A percentile compares a stretch with the other conserved stretches of the same genome.
Evolutionary conservation across 1,284 basidiomycete species (phyloP).

Genomic region (Apiotrichum domesticum): DNA sequence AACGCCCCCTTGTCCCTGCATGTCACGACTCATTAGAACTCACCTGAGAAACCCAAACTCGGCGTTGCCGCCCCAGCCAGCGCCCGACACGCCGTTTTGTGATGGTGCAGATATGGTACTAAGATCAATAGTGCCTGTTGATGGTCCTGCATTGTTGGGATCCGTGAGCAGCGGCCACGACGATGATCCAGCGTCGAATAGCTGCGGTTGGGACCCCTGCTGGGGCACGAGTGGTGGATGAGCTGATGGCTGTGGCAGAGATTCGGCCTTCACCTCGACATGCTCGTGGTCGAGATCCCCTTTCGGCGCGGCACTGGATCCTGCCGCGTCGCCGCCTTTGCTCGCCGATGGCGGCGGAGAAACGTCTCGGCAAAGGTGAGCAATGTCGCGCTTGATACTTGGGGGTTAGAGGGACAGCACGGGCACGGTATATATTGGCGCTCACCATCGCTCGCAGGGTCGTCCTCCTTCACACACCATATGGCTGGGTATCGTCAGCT

Average conservation of each 20-base stretch:
- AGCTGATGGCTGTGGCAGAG: background rate
- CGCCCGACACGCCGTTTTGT: background rate
- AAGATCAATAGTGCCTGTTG: constrained; percentile 6
- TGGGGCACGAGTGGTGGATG: background rate
- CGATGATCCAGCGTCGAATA: constrained; percentile 10
- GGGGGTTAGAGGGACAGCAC: background rate
- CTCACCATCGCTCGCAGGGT: constrained; percentile 83
- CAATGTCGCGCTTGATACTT: constrained; percentile 86
- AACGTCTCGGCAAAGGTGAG: constrained; percentile 83
- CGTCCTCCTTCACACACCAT: constrained; percentile 81
- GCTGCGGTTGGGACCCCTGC: background rate
- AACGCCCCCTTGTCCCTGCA: background rate
- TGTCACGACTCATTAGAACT: background rate
- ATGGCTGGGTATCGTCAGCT: constrained; percentile 32
- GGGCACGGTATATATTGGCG: constrained; percentile 14
- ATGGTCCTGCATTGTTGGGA: constrained; percentile 8
- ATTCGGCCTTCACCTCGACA: background rate
- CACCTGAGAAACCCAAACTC: constrained; percentile 18
- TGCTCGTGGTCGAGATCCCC: background rate
- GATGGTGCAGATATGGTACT: background rate
- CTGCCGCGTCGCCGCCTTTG: background rate
- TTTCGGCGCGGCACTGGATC: background rate
- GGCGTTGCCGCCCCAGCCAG: constrained; percentile 13
- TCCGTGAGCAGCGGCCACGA: constrained; percentile 40
- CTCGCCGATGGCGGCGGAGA: constrained; percentile 50